A percentile compares a stretch with the other conserved stretches of the same genome.
Conservation (phyloP, 2,329 filamentous ascomycete species). For the Colletotrichum truncatum region DNA sequence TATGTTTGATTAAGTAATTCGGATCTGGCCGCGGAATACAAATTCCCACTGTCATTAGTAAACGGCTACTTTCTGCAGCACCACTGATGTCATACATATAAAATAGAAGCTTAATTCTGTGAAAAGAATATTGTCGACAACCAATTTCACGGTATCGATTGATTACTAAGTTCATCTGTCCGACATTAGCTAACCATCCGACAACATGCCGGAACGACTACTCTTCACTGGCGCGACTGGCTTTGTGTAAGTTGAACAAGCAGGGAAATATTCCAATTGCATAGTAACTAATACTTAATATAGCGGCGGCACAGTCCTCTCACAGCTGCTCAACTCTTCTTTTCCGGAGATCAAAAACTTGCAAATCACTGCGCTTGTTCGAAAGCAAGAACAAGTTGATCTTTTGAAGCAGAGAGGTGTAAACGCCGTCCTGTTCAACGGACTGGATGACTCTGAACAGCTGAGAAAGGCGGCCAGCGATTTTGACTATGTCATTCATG, state of each 20-base stretch:
- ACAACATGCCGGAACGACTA: slow-evolving; percentile 13
- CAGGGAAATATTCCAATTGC: not conserved
- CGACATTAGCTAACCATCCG: not conserved
- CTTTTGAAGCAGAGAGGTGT: slow-evolving; percentile 31
- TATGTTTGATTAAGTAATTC: too few species aligned
- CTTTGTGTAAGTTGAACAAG: slow-evolving; percentile 33
- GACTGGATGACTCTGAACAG: slow-evolving; percentile 33
- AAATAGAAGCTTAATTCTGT: not conserved
- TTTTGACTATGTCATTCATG: slow-evolving; percentile 51
- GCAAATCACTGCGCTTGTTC: slow-evolving; percentile 36
- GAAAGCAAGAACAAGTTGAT: slow-evolving; percentile 38
- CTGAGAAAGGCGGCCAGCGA: slow-evolving; percentile 34
- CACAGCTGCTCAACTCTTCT: slow-evolving; percentile 33
- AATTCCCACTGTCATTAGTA: slow-evolving; percentile 2
- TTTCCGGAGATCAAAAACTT: slow-evolving; percentile 30
- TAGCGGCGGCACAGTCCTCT: slow-evolving; percentile 38
- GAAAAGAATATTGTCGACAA: not conserved
- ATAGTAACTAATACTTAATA: not conserved
- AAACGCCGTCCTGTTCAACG: slow-evolving; percentile 4
- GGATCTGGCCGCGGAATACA: slow-evolving; percentile 7
- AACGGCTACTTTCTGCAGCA: not conserved
- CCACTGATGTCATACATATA: slow-evolving; percentile 2
- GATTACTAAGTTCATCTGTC: rapidly evolving
- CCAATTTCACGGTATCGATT: not conserved
- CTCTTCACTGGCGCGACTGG: slow-evolving; percentile 39